phyloP scores from a whole-genome alignment of 2,329 filamentous ascomycete genomes.

The Lasiodiplodia sp. region DNA sequence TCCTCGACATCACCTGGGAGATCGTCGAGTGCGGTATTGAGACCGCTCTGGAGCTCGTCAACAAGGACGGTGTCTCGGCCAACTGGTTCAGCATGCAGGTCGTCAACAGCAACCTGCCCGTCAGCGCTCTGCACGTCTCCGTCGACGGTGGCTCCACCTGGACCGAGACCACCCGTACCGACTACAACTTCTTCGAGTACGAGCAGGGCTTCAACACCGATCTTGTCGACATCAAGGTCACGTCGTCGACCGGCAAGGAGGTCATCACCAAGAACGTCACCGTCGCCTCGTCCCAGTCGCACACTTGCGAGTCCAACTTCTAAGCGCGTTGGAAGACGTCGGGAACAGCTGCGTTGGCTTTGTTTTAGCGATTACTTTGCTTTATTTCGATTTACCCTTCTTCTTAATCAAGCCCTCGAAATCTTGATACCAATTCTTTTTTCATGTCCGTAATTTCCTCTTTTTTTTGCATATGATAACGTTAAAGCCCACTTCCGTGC shows the following conservation, averaged over 20 bases:
- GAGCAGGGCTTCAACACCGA: conserved; percentile 62
- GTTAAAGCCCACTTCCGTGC: conserved; percentile 9
- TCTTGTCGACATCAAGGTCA: conserved; percentile 64
- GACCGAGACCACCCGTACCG: conserved; percentile 61
- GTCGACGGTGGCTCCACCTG: conserved; percentile 67
- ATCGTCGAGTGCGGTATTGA: conserved; percentile 61
- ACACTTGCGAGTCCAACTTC: conserved; percentile 45
- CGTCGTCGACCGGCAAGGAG: conserved; percentile 58
- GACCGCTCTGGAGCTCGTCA: conserved; percentile 58
- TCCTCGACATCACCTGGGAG: conserved; percentile 60
- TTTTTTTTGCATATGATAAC: neutral
- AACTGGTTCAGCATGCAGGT: conserved; percentile 71
- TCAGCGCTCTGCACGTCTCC: conserved; percentile 66
- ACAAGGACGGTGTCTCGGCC: conserved; percentile 60
- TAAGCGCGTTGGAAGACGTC: neutral
- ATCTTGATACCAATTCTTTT: neutral
- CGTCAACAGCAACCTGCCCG: conserved; percentile 66
- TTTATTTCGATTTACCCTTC: neutral
- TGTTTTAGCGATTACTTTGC: conserved; percentile 4
- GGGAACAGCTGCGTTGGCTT: neutral
- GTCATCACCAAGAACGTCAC: conserved; percentile 62
- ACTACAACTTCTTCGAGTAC: conserved; percentile 68
- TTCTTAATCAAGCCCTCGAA: neutral
- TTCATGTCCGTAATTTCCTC: conserved; percentile 20
- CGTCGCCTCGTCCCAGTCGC: conserved; percentile 45